Evolutionary conservation across 177 flowering plant genomes (phyloP), one percentile per base, ranked within the genome.

Genomic region (Vitis hybrid): DNA sequence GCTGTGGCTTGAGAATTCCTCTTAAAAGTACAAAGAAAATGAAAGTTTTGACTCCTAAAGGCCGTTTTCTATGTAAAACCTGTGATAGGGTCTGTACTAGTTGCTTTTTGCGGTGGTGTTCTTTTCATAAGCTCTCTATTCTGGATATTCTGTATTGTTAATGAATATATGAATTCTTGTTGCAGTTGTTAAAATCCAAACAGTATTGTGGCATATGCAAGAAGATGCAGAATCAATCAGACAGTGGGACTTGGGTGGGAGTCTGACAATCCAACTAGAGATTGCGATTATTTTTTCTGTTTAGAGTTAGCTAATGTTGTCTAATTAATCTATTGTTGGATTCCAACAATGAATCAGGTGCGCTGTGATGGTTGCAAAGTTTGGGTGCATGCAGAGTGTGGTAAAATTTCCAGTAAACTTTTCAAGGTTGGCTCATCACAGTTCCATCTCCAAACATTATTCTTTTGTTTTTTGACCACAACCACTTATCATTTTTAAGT

Each of bases 191-290:
- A 67, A 89, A 88, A 76, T 87, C 93, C 60, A 94, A 87, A 72
- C 97, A 96, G 71, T 85, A 74, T 75, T 96, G 99, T 81, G 99
- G 99, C 69, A 84, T 96, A 77, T 96, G 98, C 90, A 94, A 92
- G 84, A 88, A 86, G 75, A 83, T 94, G 70, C 82, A 94, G 97
- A 89, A 94, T 80, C 96, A 88, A 71, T 85, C 95, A 48, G 96
- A 92, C 79, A 88, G 96, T 71, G 97, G 91, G 65, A 89, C 82
- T 72, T 94, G 97, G 98, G 98, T 96, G 69, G 87, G 91, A 5
- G 8, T 39, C 45, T 39, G 45, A 50, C 69, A 26, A 61, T 56
- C 57, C 53, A 13, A 48, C 6, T 55, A 18, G 2, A 19, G n/a
- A 5, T 60, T 71, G 4, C 65, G 50, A 39, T 56, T 26, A 3